Evolutionary conservation across 371 early-diverging fungal species (phyloP).

Genomic region (Mortierella sp.): DNA sequence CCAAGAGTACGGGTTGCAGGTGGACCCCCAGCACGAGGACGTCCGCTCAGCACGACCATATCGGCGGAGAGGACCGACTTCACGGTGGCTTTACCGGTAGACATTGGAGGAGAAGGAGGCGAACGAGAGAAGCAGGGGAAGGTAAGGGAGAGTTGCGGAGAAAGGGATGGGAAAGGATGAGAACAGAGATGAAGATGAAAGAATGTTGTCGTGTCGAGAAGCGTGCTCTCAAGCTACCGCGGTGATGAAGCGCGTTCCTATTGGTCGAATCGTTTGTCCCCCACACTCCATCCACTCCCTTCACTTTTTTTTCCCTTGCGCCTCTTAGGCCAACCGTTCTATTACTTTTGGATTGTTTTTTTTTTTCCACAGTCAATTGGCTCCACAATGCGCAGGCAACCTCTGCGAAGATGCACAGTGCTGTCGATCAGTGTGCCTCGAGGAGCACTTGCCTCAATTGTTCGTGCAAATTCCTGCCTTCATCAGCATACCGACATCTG

Average conservation of each 20-base stretch:
- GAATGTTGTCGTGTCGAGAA: not conserved
- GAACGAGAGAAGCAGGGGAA: not conserved
- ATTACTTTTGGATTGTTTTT: no score
- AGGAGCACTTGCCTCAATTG: no score
- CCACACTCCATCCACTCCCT: not conserved
- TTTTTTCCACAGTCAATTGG: no score
- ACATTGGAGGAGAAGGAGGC: constrained; percentile 24
- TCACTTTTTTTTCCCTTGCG: not conserved
- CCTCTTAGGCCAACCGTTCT: no score
- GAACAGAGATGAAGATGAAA: constrained; percentile 16
- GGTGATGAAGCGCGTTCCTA: constrained; percentile 44
- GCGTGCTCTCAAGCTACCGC: not conserved
- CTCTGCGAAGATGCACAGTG: no score
- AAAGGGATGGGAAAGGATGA: constrained; percentile 4
- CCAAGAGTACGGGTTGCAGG: constrained; percentile 88
- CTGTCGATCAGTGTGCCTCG: no score
- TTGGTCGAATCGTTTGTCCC: constrained; percentile 19
- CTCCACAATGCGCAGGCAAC: no score
- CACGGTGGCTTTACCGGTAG: constrained; percentile 67
- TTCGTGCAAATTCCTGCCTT: no score
- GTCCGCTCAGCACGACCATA: constrained; percentile 87
- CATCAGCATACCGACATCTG: no score
- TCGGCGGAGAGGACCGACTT: constrained; percentile 94
- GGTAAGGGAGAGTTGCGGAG: not conserved
- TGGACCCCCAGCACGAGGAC: constrained; percentile 80